phyloP scores from a whole-genome alignment of 495 filamentous ascomycete genomes.

The Bathelium albidoporum region DNA sequence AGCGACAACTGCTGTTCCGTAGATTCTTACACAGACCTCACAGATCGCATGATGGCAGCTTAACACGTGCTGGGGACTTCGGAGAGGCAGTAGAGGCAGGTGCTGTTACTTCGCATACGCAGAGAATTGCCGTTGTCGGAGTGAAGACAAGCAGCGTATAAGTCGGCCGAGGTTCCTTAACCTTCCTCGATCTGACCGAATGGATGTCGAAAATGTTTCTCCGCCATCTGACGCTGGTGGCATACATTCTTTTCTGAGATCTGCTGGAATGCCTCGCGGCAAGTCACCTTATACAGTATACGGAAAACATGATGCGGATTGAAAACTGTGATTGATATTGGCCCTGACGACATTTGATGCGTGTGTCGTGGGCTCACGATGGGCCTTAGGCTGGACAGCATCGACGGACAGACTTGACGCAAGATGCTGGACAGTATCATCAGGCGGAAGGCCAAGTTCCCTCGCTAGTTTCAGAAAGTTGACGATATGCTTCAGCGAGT shows the following conservation, averaged over 20 bases:
- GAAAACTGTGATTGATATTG: too few relatives aligned
- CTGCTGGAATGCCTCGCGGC: background rate
- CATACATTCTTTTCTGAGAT: background rate
- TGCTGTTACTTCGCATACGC: background rate
- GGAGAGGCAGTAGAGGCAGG: constrained; percentile 25
- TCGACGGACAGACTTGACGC: background rate
- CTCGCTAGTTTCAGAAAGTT: background rate
- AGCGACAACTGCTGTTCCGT: constrained; percentile 12
- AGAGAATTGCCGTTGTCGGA: background rate
- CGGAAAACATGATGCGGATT: background rate
- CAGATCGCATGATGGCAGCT: constrained; percentile 27
- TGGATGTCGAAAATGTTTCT: background rate
- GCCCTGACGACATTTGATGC: too few relatives aligned
- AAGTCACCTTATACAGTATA: background rate
- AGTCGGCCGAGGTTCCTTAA: background rate
- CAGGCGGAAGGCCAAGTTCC: background rate
- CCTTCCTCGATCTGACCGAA: background rate
- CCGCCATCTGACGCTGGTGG: background rate
- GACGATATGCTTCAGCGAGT: background rate
- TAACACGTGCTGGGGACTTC: constrained; percentile 24
- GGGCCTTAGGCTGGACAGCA: background rate
- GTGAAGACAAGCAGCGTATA: background rate
- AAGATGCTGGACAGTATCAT: background rate
- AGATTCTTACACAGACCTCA: constrained; percentile 25
- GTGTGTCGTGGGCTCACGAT: background rate